phyloP scores from a whole-genome alignment of 768 basidiomycete genomes.

The Leccinum aurantiacum region DNA sequence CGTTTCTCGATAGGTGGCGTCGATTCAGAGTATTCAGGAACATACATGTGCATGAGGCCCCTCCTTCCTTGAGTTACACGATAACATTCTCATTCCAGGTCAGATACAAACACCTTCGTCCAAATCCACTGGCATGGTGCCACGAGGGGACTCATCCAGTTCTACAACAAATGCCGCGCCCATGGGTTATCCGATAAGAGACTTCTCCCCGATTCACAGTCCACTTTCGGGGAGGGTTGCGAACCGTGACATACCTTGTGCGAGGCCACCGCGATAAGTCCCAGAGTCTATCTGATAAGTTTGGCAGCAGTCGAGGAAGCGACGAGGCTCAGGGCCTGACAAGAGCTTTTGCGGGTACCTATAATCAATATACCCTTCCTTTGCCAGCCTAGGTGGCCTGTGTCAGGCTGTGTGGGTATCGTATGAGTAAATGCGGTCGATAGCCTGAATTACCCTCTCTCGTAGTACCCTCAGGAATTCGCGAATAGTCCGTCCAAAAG shows the following conservation, averaged over 20 bases:
- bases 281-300: neutral
- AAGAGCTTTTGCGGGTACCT: neutral
- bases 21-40: neutral
- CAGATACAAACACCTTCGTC: neutral
- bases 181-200: neutral
- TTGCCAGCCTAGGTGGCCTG: neutral
- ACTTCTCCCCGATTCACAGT: neutral
- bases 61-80: no score
- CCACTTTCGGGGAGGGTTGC: neutral
- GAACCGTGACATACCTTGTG: neutral
- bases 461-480: neutral
- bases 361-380: no score
- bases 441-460: neutral
- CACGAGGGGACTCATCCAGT: neutral
- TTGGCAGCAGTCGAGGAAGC: neutral
- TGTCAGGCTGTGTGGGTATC: no score
- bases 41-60: neutral
- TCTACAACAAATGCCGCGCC: neutral
- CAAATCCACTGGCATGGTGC: neutral
- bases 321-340: neutral
- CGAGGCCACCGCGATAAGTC: neutral
- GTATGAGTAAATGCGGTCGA: no score
- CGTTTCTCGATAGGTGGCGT: no score
- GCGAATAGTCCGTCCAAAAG: neutral
- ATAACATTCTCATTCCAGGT: neutral